A percentile compares a stretch with the other conserved stretches of the same genome.
phyloP scores from a whole-genome alignment of 345 rosid species.

The Rhodamnia rubescens region DNA sequence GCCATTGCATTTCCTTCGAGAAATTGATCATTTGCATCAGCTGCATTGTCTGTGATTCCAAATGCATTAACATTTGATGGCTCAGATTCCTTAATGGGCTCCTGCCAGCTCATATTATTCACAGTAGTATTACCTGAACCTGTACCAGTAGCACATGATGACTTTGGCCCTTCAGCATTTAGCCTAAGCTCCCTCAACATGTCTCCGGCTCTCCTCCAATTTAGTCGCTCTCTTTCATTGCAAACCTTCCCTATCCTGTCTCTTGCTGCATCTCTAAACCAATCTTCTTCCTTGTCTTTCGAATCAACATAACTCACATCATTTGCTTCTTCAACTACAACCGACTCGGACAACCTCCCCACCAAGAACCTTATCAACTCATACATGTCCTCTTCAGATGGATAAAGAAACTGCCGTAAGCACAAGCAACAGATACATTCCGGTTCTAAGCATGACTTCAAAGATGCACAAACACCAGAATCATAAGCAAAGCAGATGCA shows the following conservation, averaged over 20 bases:
- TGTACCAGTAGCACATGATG: constrained; percentile 4
- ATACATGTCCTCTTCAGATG: constrained; percentile 56
- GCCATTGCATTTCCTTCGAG: neutral
- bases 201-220: constrained; percentile 22
- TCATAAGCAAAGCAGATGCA: neutral
- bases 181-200: constrained; percentile 18
- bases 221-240: constrained; percentile 24
- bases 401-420: constrained; percentile 81
- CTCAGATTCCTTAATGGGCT: neutral
- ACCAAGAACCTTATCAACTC: constrained; percentile 60
- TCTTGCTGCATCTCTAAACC: neutral
- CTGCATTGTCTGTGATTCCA: constrained; percentile 7
- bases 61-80: neutral
- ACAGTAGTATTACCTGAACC: neutral
- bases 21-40: constrained; percentile 4
- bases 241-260: neutral
- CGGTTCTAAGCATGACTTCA: constrained; percentile 45
- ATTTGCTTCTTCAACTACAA: constrained; percentile 13
- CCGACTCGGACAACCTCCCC: constrained; percentile 47
- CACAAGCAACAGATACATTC: constrained; percentile 40
- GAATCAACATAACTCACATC: constrained; percentile 10
- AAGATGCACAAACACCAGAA: neutral
- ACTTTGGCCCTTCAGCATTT: constrained; percentile 18
- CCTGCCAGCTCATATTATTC: neutral
- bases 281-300: constrained; percentile 1